Base-by-base conservation (phyloP, 257 asterid genomes). In the Scutellaria baicalensis region DNA sequence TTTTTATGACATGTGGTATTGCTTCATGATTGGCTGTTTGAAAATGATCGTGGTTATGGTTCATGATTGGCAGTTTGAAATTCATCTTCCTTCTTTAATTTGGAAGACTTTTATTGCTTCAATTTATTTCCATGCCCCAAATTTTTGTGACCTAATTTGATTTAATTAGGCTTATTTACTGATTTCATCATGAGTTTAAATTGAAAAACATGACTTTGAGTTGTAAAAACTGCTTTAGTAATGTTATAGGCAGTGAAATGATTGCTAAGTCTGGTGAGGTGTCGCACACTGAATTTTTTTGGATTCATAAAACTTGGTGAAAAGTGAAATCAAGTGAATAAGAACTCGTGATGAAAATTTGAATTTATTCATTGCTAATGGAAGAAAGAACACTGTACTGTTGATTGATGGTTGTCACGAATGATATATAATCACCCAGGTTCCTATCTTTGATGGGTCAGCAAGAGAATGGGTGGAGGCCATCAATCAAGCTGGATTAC, bases 381-480 rank as follows among this genome's bases (percentile, higher is more conserved):
- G 72, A 38, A 56, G 45, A 71, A 69, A 59, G 48, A 57, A 64
- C 49, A 36, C 60, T 51, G 23, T 54, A 36, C 60, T 51, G 23
- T 54, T 70, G 23, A 68, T 59, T 11, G 48, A 38, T 33, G 13
- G 42, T 49, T 16, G 47, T 42, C 38, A 58, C 49, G 59, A 43
- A 50, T 33, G 60, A 56, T 63, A 60, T 66, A 50, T 71, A 56
- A 75, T 23, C 59, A 62, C 61, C 36, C 88, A 92, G 98, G 91
- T 93, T 74, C 99, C 99, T 76, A 89, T 93, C 68, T 86, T 91
- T 74, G 97, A 93, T 78, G 99, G 99, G 60, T 93, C 99, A 47
- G 92, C 96, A 54, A 91, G 84, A 74, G 96, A 86, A 77, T 93
- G 99, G 99, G 88, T 87, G 52, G 89, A 83, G 45, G 97, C 93